Evolutionary conservation across 2,329 filamentous ascomycete species (phyloP).

Genomic region (Calonectria pteridis): DNA sequence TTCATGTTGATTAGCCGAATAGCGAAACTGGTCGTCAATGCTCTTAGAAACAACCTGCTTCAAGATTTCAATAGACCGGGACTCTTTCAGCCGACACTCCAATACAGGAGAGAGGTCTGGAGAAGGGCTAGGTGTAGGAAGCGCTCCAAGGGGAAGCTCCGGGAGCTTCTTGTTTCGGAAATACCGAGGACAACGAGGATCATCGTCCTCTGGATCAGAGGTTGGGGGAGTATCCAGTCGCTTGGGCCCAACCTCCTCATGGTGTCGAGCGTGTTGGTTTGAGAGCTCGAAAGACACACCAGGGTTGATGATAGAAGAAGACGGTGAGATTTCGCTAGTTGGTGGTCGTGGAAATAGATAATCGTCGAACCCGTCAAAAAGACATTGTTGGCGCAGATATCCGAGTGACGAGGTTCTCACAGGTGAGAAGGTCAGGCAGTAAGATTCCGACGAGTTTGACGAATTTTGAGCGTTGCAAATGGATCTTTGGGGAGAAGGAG

Average conservation of each 20-base stretch:
- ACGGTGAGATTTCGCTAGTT: constrained; percentile 42
- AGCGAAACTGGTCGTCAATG: constrained; percentile 43
- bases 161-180: constrained; percentile 47
- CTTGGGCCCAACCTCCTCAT: constrained; percentile 32
- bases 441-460: constrained; percentile 27
- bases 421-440: constrained; percentile 35
- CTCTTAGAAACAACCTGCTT: constrained; percentile 44
- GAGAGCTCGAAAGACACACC: constrained; percentile 38
- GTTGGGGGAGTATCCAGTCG: constrained; percentile 51
- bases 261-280: constrained; percentile 43
- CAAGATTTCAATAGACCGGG: constrained; percentile 46
- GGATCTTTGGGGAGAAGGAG: constrained; percentile 33
- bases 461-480: constrained; percentile 31
- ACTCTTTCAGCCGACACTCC: constrained; percentile 44
- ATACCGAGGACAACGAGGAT: constrained; percentile 24
- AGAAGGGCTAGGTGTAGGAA: constrained; percentile 51
- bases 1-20: constrained; percentile 40
- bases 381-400: constrained; percentile 33
- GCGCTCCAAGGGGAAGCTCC: constrained; percentile 39
- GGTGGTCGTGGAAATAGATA: constrained; percentile 55
- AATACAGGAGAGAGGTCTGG: constrained; percentile 49
- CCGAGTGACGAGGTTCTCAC: constrained; percentile 44
- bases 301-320: constrained; percentile 37
- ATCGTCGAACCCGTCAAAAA: constrained; percentile 49
- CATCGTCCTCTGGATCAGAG: constrained; percentile 51